phyloP scores from a whole-genome alignment of 495 filamentous ascomycete species.

The Hypoxylon perforatum region DNA sequence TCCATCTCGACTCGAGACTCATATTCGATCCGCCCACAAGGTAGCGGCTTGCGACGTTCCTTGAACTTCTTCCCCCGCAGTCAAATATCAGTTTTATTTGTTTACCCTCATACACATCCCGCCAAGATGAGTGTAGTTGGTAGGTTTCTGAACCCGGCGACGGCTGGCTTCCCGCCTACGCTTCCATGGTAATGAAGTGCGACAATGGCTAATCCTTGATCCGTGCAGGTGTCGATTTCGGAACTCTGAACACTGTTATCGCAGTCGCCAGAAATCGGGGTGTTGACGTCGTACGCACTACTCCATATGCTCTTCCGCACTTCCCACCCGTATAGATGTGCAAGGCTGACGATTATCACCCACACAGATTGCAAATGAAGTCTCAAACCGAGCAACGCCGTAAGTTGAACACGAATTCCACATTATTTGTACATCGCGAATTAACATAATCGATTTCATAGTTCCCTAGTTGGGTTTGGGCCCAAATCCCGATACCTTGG shows the following conservation, averaged over 20 bases:
- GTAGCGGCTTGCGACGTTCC: conserved; percentile 37
- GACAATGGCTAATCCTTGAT: conserved; percentile 23
- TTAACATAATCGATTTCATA: conserved; percentile 50
- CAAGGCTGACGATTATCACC: conserved; percentile 39
- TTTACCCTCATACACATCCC: conserved; percentile 33
- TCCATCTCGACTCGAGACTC: conserved; percentile 8
- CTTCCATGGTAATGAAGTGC: background rate
- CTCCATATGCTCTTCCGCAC: conserved; percentile 11
- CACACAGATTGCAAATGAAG: conserved; percentile 93
- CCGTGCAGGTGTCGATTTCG: conserved; percentile 84
- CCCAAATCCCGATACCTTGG: conserved; percentile 93
- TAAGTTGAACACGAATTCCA: conserved; percentile 66
- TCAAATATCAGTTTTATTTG: conserved; percentile 36
- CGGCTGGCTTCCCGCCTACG: background rate
- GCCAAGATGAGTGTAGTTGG: conserved; percentile 61
- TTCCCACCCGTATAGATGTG: background rate
- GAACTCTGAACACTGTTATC: conserved; percentile 95
- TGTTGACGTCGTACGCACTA: conserved; percentile 93
- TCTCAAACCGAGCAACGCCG: conserved; percentile 98
- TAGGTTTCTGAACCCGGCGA: conserved; percentile 26
- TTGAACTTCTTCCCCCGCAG: conserved; percentile 29
- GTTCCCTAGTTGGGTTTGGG: conserved; percentile 93
- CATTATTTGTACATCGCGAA: conserved; percentile 4
- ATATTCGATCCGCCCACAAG: conserved; percentile 26
- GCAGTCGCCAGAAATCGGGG: conserved; percentile 97